A percentile compares a stretch with the other conserved stretches of the same genome.
phyloP scores from a whole-genome alignment of 306 rosid species.

The Prinsepia uniflora region DNA sequence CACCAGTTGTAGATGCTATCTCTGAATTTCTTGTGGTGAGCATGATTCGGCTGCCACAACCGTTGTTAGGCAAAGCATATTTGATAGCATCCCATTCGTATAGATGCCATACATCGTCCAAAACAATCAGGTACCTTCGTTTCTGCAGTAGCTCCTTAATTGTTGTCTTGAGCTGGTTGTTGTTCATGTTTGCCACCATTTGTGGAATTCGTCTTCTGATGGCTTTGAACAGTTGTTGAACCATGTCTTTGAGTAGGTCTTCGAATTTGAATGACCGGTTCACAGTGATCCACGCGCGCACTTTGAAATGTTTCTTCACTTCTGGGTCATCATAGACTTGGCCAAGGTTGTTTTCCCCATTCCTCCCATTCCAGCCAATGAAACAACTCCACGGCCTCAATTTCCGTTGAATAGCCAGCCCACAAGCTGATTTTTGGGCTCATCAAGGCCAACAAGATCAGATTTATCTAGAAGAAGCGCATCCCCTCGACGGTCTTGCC shows the following conservation, averaged over 20 bases:
- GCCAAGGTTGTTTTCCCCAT: slow-evolving; percentile 68
- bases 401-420: slow-evolving; percentile 33
- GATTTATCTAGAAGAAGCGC: slow-evolving; percentile 57
- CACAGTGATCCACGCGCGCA: slow-evolving; percentile 55
- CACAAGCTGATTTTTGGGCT: slow-evolving; percentile 37
- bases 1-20: slow-evolving; percentile 37
- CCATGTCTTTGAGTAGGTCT: slow-evolving; percentile 56
- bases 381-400: slow-evolving; percentile 39
- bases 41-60: slow-evolving; percentile 53
- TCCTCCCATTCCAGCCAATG: slow-evolving; percentile 64
- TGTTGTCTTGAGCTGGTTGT: slow-evolving; percentile 33
- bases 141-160: slow-evolving; percentile 48
- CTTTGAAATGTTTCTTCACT: slow-evolving; percentile 46
- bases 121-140: slow-evolving; percentile 49
- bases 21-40: slow-evolving; percentile 59
- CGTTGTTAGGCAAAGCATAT: slow-evolving; percentile 50
- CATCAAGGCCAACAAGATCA: slow-evolving; percentile 58
- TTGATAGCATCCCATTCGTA: slow-evolving; percentile 60
- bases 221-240: slow-evolving; percentile 33
- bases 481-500: slow-evolving; percentile 49
- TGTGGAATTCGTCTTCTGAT: slow-evolving; percentile 39
- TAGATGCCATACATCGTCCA: slow-evolving; percentile 60
- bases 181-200: slow-evolving; percentile 35
- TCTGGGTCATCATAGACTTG: slow-evolving; percentile 58
- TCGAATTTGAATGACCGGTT: slow-evolving; percentile 38